Base-by-base conservation (phyloP, 208 protist species). In the Leishmania turanica region DNA sequence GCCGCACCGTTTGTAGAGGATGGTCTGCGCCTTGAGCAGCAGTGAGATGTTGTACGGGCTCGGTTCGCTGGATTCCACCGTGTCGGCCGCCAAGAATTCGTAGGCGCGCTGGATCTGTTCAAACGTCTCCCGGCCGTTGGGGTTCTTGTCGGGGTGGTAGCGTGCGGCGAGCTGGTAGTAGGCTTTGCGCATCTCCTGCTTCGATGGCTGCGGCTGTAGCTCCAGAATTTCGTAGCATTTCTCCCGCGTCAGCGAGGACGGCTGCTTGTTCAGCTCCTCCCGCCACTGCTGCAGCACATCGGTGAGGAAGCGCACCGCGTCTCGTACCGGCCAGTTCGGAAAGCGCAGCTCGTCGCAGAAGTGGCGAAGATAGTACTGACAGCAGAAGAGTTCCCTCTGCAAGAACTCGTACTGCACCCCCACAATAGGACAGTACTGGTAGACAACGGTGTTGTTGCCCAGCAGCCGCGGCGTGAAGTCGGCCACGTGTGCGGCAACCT, bases 141-240 rank as follows among this genome's bases (percentile, higher is more conserved):
- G 97, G 75, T 99, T 99, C 88, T 99, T 99, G 88, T 99, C 98
- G 31, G 98, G 98, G 89, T 99, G 98, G 84, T 96, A 99, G 82
- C 97, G 91, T 6, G 93, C 91, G 0, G 98, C 96, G 19, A 99
- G 82, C 54, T 88, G 90, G 78, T 98, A 98, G 89, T 99, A 99
- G 0, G 97, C 97, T 69, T 97, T 98, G 53, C 98, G 94, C 31
- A 99, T 88, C 34, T 90, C 76, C 73, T 91, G 78, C 75, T 83
- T 82, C 34, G 45, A 79, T 72, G 5, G n/a, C 51, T 27, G 70
- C 72, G 79, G 73, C 40, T 83, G 69, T 19, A 99, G 83, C 83
- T 95, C 91, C 31, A 99, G 82, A 34, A 95, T 91, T 1, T 90
- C 87, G 73, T 97, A 75, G 56, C 91, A 95, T 0, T 84, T 76